Percentiles rank a stretch among this genome's conserved stretches.
Conservation (phyloP, 1,139 yeast genomes). For the Debaryomyces singareniensis region DNA sequence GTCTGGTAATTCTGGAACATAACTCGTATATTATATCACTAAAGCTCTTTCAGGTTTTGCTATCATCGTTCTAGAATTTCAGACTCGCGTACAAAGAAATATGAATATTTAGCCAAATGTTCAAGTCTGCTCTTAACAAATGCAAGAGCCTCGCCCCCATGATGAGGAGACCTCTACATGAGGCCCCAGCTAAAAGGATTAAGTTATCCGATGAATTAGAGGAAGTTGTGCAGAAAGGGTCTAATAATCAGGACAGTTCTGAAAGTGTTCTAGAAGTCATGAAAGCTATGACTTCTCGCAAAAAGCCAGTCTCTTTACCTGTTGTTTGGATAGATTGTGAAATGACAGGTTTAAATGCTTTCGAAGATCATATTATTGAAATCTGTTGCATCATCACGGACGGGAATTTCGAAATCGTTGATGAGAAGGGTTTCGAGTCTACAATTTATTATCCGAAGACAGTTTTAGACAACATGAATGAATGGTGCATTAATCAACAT, state of each 20-base stretch:
- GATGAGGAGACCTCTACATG: background rate
- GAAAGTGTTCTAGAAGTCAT: conserved; percentile 2
- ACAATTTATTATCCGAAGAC: conserved; percentile 66
- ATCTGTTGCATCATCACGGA: conserved; percentile 89
- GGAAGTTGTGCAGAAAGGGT: background rate
- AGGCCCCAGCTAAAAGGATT: conserved; percentile 2
- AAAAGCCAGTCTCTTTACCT: conserved; percentile 17
- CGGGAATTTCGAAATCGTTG: conserved; percentile 63
- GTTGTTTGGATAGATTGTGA: conserved; percentile 80
- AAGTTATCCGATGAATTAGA: conserved; percentile 1
- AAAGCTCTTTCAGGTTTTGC: too few species aligned
- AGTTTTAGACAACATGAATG: conserved; percentile 68
- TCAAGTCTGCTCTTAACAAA: background rate
- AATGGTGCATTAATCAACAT: conserved; percentile 83
- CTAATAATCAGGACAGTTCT: background rate
- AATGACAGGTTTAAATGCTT: conserved; percentile 89
- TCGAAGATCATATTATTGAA: conserved; percentile 74
- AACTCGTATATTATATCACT: background rate
- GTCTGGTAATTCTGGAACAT: background rate
- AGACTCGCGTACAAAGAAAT: too few species aligned
- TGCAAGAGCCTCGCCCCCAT: too few species aligned
- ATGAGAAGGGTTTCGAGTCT: conserved; percentile 68
- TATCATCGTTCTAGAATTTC: too few species aligned
- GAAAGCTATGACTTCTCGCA: conserved; percentile 5
- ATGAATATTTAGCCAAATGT: background rate